These are phyloP conservation scores for Eimeria praecox DNA, from an alignment of 169 alveolate species.

Conservation along the genomic window DNA sequence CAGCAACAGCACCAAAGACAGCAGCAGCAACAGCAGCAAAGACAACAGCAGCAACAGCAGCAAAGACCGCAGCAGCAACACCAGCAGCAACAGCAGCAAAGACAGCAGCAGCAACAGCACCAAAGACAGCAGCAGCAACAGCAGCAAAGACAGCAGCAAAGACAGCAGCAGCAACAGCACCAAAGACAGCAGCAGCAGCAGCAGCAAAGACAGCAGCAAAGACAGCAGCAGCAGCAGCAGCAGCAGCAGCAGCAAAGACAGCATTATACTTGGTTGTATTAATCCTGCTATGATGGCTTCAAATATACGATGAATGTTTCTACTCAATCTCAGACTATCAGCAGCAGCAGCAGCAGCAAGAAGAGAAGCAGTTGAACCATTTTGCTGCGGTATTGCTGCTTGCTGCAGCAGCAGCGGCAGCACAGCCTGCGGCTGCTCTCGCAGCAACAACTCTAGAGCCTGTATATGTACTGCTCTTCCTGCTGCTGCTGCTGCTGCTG, in stretches of 20 bases:
- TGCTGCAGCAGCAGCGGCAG: constrained; percentile 39
- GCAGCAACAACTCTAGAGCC: constrained; percentile 68
- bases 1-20: constrained; percentile 29
- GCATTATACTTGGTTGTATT: background rate
- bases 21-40: constrained; percentile 17
- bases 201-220: background rate
- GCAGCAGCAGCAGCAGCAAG: constrained; percentile 60
- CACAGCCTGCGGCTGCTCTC: constrained; percentile 73
- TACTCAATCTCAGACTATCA: background rate
- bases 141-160: too few species aligned
- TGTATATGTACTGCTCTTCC: constrained; percentile 34
- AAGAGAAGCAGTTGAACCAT: constrained; percentile 9
- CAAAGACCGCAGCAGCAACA: constrained; percentile 11
- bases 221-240: constrained; percentile 47
- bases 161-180: too few species aligned
- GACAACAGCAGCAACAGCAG: background rate
- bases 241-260: constrained; percentile 13
- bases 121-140: too few species aligned
- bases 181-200: too few species aligned
- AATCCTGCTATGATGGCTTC: constrained; percentile 5
- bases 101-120: background rate
- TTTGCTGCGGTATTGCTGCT: constrained; percentile 28
- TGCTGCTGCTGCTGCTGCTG: constrained; percentile 21
- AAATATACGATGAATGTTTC: background rate
- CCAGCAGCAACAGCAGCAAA: constrained; percentile 16